These are phyloP conservation scores for Fusarium sp. DNA, from an alignment of 2,329 filamentous ascomycete genomes.

Conservation along the genomic window DNA sequence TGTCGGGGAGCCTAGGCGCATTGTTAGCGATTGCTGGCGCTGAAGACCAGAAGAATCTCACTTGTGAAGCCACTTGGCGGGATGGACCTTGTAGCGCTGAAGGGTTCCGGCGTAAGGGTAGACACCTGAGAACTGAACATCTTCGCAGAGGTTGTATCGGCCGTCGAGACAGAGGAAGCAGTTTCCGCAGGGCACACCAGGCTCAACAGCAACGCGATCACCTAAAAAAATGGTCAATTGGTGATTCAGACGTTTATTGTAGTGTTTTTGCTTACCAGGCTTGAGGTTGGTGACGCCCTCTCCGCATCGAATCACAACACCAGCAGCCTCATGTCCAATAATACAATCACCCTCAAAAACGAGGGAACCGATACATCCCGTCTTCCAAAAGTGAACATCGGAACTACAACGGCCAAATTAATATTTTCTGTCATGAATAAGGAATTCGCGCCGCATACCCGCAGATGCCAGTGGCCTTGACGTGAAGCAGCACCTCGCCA, in stretches of 20 bases:
- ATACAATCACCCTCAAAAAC: conserved; percentile 73
- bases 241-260: neutral
- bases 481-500: conserved; percentile 69
- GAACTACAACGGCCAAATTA: conserved; percentile 56
- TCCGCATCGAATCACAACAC: conserved; percentile 68
- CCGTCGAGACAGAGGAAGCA: conserved; percentile 71
- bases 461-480: conserved; percentile 74
- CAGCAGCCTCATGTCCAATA: conserved; percentile 74
- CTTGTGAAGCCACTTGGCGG: conserved; percentile 70
- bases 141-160: conserved; percentile 73
- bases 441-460: conserved; percentile 56
- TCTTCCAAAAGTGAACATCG: conserved; percentile 77
- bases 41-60: conserved; percentile 25
- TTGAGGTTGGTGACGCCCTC: conserved; percentile 65
- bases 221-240: conserved; percentile 50
- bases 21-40: conserved; percentile 9
- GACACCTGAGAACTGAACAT: conserved; percentile 71
- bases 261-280: conserved; percentile 48
- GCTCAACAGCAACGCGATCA: conserved; percentile 75
- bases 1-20: conserved; percentile 60
- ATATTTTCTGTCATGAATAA: neutral
- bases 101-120: conserved; percentile 72
- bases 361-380: conserved; percentile 71
- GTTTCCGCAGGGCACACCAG: conserved; percentile 71
- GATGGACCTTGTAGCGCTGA: conserved; percentile 71